phyloP scores from a whole-genome alignment of 106 monocot genomes.

The Alisma plantagoaquatica region DNA sequence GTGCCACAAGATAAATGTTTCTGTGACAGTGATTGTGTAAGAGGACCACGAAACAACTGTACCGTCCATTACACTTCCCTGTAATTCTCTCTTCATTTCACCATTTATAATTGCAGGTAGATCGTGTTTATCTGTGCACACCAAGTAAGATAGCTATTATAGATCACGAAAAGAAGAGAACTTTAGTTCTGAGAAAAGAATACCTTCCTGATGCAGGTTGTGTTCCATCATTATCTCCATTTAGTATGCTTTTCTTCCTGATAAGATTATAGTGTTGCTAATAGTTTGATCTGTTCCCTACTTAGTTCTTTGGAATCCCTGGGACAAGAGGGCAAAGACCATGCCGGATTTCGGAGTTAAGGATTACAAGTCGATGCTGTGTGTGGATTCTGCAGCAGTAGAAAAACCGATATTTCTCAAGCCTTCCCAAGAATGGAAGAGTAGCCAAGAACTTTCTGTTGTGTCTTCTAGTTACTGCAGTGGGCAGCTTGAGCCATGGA shows the following conservation, averaged over 20 bases:
- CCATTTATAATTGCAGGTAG: conserved; percentile 19
- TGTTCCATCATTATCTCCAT: not conserved
- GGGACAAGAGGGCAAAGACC: conserved; percentile 45
- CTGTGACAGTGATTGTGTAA: too few species aligned
- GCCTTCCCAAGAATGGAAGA: conserved; percentile 44
- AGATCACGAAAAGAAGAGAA: conserved; percentile 59
- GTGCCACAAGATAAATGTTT: too few species aligned
- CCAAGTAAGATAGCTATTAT: conserved; percentile 52
- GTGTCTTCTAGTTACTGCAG: conserved; percentile 56
- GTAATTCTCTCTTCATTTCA: not conserved
- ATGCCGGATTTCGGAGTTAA: conserved; percentile 51
- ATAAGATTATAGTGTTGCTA: not conserved
- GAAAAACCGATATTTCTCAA: conserved; percentile 37
- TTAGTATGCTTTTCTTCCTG: not conserved
- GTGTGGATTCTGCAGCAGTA: conserved; percentile 40
- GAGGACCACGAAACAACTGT: too few species aligned
- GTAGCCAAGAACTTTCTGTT: conserved; percentile 35
- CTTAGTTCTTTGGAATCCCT: conserved; percentile 52
- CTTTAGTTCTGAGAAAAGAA: conserved; percentile 46
- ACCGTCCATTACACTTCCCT: too few species aligned
- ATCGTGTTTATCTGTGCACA: conserved; percentile 45
- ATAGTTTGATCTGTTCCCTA: not conserved
- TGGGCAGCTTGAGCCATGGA: conserved; percentile 49
- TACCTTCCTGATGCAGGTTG: conserved; percentile 46
- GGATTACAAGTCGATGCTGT: conserved; percentile 47